Base-by-base conservation (phyloP, 148 eudicot species). In the Agrostemma githago region DNA sequence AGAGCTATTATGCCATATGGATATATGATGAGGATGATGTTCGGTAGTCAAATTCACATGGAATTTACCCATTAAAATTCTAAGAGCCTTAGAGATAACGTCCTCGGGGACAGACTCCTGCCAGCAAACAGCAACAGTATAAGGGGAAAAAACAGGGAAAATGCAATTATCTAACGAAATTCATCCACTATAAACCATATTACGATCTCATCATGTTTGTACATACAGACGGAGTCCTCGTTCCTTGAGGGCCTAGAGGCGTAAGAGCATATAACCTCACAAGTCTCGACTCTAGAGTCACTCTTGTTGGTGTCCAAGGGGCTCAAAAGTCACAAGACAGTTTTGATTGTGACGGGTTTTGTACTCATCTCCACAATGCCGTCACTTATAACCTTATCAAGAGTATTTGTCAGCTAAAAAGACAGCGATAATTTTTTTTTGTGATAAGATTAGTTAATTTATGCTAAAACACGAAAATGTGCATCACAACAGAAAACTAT, bases 101-200 rank as follows among this genome's bases (percentile, higher is more conserved):
- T 82, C 83, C 75, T 76, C 82, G 21, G 87, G 88, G 80, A 87
- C 81, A 44, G 87, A 74, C 76, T 88, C 90, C 96, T 90, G 88
- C 78, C 71, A 70, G 37, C 57, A 66, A 78, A 62, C 66, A 68
- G 53, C 71, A 76, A 61, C 51, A 66, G 61, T n/a, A 76, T 76
- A 66, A 80, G 83, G 56, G 56, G 5, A 72, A 48, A 37, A 59
- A 66, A 67, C 16, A 14, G 44, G 54, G 71, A 21, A 67, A 67
- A 67, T 43, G 46, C 56, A 67, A 54, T 65, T 40, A 14, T 43
- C 16, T 39, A n/a, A 40, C n/a, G 6, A 12, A 21, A 16, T 39
- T 65, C 68, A 14, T 65, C 46, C 8, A 40, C 17, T 40, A 39
- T 16, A 40, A 40, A 65, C n/a, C 68, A 65, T 12, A 39, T 39